Percentiles rank a stretch among this genome's conserved stretches.
Conservation (phyloP, 768 basidiomycete species). For the Kwoniella dejecticola region DNA sequence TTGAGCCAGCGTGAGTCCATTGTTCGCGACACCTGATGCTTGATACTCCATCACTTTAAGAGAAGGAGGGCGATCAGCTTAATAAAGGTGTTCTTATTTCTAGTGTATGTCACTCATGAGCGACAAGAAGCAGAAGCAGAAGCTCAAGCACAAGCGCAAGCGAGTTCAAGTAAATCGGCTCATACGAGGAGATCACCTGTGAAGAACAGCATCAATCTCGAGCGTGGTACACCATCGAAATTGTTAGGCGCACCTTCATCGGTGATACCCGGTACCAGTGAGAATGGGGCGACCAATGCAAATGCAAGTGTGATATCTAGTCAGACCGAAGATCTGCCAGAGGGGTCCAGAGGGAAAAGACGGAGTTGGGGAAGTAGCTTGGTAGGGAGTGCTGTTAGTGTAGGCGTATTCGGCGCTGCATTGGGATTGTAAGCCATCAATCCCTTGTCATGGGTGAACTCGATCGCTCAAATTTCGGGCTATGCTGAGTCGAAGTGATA, state of each 20-base stretch:
- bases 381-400: constrained; percentile 14
- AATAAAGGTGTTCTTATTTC: neutral
- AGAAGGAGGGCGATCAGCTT: too few species aligned
- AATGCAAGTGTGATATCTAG: neutral
- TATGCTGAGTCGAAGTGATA: neutral
- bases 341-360: constrained; percentile 3
- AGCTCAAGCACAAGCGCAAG: neutral
- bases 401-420: constrained; percentile 22
- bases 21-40: neutral
- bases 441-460: neutral
- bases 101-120: constrained; percentile 5
- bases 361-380: constrained; percentile 16
- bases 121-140: neutral
- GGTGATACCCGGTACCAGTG: neutral
- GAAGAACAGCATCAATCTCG: too few species aligned
- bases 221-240: too few species aligned
- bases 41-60: too few species aligned
- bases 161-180: neutral
- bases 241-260: too few species aligned
- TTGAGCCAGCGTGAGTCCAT: constrained; percentile 17
- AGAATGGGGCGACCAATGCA: neutral
- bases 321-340: neutral
- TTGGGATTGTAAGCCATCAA: constrained; percentile 21
- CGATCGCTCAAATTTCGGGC: neutral
- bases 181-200: neutral